Conservation (phyloP, 768 basidiomycete genomes). For the Tylopilus intermedius region DNA sequence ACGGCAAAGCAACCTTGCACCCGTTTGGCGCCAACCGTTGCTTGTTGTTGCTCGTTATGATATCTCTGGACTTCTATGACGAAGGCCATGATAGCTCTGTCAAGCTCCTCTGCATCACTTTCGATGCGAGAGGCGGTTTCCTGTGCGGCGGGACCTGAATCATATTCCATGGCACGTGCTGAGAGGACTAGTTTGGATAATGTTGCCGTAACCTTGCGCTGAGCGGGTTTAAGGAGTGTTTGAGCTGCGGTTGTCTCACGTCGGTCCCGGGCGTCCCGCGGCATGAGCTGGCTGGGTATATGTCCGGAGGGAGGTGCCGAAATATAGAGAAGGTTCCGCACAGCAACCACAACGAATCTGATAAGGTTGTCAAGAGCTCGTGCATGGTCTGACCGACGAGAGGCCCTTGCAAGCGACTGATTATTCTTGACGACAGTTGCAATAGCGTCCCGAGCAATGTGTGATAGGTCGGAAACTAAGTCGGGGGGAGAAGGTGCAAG, state of each 20-base stretch:
- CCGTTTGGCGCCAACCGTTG: conserved; percentile 40
- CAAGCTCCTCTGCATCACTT: conserved; percentile 70
- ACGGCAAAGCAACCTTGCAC: conserved; percentile 58
- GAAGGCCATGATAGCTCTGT: conserved; percentile 64
- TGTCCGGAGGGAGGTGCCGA: conserved; percentile 57
- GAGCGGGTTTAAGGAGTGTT: conserved; percentile 69
- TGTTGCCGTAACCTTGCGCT: conserved; percentile 83
- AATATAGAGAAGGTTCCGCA: conserved; percentile 72
- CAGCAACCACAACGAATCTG: conserved; percentile 57
- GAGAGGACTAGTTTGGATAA: conserved; percentile 86
- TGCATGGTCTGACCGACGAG: conserved; percentile 51
- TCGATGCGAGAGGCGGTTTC: conserved; percentile 70
- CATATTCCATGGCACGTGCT: conserved; percentile 84
- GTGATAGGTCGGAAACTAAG: conserved; percentile 56
- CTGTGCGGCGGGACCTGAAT: conserved; percentile 56
- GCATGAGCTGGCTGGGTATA: conserved; percentile 52
- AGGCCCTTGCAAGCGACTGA: conserved; percentile 42
- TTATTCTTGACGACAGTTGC: conserved; percentile 54
- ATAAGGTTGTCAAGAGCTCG: conserved; percentile 60
- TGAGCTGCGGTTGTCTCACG: conserved; percentile 43
- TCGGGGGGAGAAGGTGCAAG: conserved; percentile 56
- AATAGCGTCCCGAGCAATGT: conserved; percentile 55
- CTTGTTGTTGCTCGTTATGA: conserved; percentile 33
- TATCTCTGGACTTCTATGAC: conserved; percentile 64
- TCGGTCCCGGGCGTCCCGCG: conserved; percentile 44